These are phyloP conservation scores for Cyberlindnera saturnus DNA, from an alignment of 805 yeast species.

Conservation along the genomic window DNA sequence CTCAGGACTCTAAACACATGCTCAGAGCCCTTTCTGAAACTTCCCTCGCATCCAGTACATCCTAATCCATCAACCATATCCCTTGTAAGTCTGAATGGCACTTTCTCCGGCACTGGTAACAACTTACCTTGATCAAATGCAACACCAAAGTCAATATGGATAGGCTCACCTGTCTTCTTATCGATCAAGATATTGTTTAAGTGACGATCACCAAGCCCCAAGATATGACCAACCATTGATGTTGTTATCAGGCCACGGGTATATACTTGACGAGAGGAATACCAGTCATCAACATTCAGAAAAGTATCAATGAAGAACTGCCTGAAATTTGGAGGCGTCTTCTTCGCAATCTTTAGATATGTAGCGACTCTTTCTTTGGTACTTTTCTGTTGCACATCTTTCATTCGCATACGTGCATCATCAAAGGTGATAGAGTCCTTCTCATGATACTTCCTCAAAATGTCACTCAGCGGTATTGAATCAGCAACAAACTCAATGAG, in stretches of 20 bases:
- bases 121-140: conserved; percentile 92
- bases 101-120: conserved; percentile 83
- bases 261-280: conserved; percentile 53
- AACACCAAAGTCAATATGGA: conserved; percentile 93
- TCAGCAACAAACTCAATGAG: conserved; percentile 83
- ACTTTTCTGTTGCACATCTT: conserved; percentile 43
- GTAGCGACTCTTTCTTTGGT: conserved; percentile 36
- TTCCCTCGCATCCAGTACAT: conserved; percentile 73
- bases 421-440: conserved; percentile 42
- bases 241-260: conserved; percentile 76
- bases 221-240: conserved; percentile 79
- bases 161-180: conserved; percentile 77
- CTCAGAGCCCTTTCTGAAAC: conserved; percentile 68
- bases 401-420: conserved; percentile 62
- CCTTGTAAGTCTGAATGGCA: conserved; percentile 87
- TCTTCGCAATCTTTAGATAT: conserved; percentile 41
- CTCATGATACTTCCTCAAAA: conserved; percentile 59
- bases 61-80: conserved; percentile 95
- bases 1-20: conserved; percentile 64
- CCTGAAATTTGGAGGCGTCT: conserved; percentile 62
- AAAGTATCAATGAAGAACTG: conserved; percentile 66
- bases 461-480: conserved; percentile 65
- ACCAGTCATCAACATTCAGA: conserved; percentile 69
- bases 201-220: conserved; percentile 95
- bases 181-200: conserved; percentile 87